These are phyloP conservation scores for Symbiotaphrina buchneri DNA, from an alignment of 495 filamentous ascomycete genomes.

Conservation along the genomic window DNA sequence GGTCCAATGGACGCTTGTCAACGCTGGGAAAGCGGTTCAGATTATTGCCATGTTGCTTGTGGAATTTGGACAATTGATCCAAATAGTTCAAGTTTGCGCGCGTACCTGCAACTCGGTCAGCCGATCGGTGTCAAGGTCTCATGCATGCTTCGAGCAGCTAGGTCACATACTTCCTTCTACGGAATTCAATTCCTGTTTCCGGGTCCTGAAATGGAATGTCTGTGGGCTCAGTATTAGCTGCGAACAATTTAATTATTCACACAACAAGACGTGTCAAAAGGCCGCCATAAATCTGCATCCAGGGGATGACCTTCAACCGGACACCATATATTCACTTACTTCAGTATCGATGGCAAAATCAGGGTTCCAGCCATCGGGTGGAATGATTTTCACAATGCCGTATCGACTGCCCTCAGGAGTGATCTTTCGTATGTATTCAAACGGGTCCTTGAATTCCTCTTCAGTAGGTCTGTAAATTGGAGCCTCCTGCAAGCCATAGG, in stretches of 20 bases:
- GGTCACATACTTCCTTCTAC: slow-evolving; percentile 81
- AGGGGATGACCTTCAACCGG: background rate
- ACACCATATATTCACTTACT: slow-evolving; percentile 23
- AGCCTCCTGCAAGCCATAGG: slow-evolving; percentile 71
- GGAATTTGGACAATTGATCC: slow-evolving; percentile 86
- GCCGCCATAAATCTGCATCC: background rate
- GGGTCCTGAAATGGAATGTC: slow-evolving; percentile 92
- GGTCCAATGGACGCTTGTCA: slow-evolving; percentile 89
- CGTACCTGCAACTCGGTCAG: slow-evolving; percentile 33
- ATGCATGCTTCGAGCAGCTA: slow-evolving; percentile 4
- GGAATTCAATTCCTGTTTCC: slow-evolving; percentile 93
- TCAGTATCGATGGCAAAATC: slow-evolving; percentile 92
- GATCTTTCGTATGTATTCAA: slow-evolving; percentile 83
- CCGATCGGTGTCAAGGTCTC: slow-evolving; percentile 7
- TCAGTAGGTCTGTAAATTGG: slow-evolving; percentile 78
- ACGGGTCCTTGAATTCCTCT: slow-evolving; percentile 86
- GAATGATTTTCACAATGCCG: slow-evolving; percentile 87
- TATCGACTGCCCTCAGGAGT: slow-evolving; percentile 61
- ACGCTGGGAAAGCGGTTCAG: slow-evolving; percentile 88
- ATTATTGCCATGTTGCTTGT: slow-evolving; percentile 88
- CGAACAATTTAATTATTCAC: background rate
- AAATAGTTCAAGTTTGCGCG: slow-evolving; percentile 91
- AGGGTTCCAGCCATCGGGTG: slow-evolving; percentile 83
- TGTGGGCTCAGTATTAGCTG: slow-evolving; percentile 13
- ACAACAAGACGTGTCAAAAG: background rate